Conservation (phyloP, 352 stramenopile species). For the Phytophthora podocarpi region DNA sequence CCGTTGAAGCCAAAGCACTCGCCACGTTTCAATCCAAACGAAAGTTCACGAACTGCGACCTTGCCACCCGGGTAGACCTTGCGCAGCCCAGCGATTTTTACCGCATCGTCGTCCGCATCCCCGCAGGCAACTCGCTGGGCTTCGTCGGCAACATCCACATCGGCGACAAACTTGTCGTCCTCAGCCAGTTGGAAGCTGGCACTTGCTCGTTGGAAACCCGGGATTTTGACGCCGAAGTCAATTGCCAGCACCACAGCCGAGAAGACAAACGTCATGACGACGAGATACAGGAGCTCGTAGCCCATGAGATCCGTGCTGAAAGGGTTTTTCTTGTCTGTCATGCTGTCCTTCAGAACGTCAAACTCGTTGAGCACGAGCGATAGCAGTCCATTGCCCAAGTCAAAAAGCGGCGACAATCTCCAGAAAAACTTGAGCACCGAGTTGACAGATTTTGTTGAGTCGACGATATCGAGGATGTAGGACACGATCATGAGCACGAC, state of each 20-base stretch:
- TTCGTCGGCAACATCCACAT: constrained; percentile 49
- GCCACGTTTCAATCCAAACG: constrained; percentile 80
- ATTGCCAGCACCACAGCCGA: constrained; percentile 44
- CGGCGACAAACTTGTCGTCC: no score
- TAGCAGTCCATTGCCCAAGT: constrained; percentile 55
- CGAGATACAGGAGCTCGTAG: constrained; percentile 65
- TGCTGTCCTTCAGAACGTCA: constrained; percentile 28
- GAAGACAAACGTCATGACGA: no score
- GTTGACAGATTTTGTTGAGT: constrained; percentile 53
- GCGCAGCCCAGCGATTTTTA: constrained; percentile 43
- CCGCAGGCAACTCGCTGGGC: constrained; percentile 37
- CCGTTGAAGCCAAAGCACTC: constrained; percentile 97
- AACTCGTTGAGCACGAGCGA: constrained; percentile 49
- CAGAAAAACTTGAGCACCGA: constrained; percentile 71
- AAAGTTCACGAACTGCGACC: constrained; percentile 78
- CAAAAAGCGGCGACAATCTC: constrained; percentile 69
- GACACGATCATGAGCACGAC: constrained; percentile 64
- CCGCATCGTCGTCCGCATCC: constrained; percentile 37
- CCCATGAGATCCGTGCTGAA: constrained; percentile 67
- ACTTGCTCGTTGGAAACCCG: no score
- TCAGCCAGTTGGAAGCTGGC: no score
- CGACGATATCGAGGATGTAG: constrained; percentile 57
- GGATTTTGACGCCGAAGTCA: no score
- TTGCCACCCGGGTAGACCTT: constrained; percentile 67
- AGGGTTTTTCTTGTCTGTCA: constrained; percentile 51